phyloP scores from a whole-genome alignment of 1,284 basidiomycete species.

The Naganishia sp. region DNA sequence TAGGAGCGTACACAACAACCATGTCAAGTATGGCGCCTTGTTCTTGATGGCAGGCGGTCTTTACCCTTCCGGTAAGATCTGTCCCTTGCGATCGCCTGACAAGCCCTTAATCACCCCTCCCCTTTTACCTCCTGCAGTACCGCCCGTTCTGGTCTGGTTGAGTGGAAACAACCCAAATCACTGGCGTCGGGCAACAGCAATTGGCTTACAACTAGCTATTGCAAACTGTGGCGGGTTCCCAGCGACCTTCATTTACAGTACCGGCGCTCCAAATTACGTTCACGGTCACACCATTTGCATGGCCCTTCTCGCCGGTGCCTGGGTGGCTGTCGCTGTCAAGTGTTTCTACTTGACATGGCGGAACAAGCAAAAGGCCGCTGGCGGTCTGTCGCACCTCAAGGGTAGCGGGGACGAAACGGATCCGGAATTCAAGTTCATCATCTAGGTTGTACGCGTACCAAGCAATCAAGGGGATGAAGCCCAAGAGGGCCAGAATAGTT shows the following conservation, averaged over 20 bases:
- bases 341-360: constrained; percentile 37
- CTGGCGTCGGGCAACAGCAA: constrained; percentile 46
- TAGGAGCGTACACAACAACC: constrained; percentile 35
- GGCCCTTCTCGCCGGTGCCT: constrained; percentile 42
- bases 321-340: constrained; percentile 42
- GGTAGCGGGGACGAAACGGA: constrained; percentile 42
- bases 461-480: too few species aligned
- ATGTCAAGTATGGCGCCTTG: constrained; percentile 43
- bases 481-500: too few species aligned
- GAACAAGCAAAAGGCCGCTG: constrained; percentile 39
- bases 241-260: constrained; percentile 47
- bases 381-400: constrained; percentile 37
- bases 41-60: constrained; percentile 46
- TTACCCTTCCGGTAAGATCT: constrained; percentile 37
- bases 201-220: constrained; percentile 48
- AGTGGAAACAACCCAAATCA: constrained; percentile 43
- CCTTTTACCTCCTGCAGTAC: constrained; percentile 29
- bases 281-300: constrained; percentile 47
- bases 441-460: constrained; percentile 15
- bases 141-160: constrained; percentile 42
- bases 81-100: not conserved
- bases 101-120: too few species aligned
- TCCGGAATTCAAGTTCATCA: constrained; percentile 42
- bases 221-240: constrained; percentile 49
- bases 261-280: constrained; percentile 41